These are phyloP conservation scores for Excoecaria agallocha DNA, from an alignment of 345 rosid species.

Conservation along the genomic window DNA sequence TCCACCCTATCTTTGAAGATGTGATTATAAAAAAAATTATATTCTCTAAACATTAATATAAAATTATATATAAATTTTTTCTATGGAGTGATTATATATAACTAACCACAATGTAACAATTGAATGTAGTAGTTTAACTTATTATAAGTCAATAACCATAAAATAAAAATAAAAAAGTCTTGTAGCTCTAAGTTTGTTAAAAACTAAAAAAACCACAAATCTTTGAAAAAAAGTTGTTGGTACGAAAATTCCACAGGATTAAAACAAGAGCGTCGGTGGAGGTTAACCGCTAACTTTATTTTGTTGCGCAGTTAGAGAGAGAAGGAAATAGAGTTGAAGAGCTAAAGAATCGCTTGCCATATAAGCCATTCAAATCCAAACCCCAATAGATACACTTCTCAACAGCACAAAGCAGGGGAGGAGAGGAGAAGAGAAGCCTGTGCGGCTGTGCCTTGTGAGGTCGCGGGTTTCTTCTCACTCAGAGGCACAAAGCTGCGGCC, in stretches of 20 bases:
- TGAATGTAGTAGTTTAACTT: no score
- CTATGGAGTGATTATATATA: no score
- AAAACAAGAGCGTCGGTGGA: slow-evolving; percentile 40
- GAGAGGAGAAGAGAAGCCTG: neutral
- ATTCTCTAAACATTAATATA: no score
- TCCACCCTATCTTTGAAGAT: no score
- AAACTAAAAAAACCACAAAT: neutral
- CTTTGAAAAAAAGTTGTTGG: neutral
- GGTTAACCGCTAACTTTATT: slow-evolving; percentile 22
- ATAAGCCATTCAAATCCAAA: slow-evolving; percentile 23
- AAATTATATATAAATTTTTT: no score
- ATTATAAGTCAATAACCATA: no score
- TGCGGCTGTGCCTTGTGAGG: neutral
- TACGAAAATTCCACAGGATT: neutral
- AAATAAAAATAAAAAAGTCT: no score
- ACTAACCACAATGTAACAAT: no score
- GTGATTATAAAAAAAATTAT: no score
- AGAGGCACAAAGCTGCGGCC: slow-evolving; percentile 42
- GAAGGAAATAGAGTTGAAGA: slow-evolving; percentile 1
- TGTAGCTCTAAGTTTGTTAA: neutral
- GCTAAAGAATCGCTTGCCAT: slow-evolving; percentile 35
- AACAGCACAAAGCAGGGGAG: neutral
- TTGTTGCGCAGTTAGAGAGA: neutral
- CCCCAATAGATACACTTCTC: neutral
- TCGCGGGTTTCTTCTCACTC: slow-evolving; percentile 11